These are phyloP conservation scores for Kodamaea sp. DNA, from an alignment of 1,139 yeast species.

Conservation along the genomic window DNA sequence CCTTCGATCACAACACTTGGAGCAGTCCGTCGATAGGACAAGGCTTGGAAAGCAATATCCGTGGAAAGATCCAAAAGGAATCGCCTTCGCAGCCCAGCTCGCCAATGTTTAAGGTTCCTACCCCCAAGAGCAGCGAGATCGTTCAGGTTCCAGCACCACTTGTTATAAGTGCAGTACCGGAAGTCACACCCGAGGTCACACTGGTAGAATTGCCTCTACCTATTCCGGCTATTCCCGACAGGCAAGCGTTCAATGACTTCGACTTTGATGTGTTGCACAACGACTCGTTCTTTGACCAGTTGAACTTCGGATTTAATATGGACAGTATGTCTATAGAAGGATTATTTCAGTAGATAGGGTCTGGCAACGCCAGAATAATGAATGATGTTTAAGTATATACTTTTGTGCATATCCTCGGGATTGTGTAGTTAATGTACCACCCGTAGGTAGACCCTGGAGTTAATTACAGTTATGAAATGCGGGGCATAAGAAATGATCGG, in stretches of 20 bases:
- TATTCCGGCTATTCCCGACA: conserved; percentile 10
- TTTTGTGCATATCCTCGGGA: too few relatives aligned
- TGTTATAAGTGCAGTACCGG: conserved; percentile 3
- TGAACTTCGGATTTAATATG: conserved; percentile 14
- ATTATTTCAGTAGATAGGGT: conserved; percentile 13
- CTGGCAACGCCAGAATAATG: too few relatives aligned
- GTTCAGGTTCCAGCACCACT: conserved; percentile 2
- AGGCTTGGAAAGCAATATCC: conserved; percentile 31
- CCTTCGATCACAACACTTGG: conserved; percentile 32
- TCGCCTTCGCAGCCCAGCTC: conserved; percentile 2
- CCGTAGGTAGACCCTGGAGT: too few relatives aligned
- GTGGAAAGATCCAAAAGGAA: conserved; percentile 14
- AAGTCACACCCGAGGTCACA: conserved; percentile 2
- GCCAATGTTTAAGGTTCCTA: background rate
- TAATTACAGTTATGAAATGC: too few relatives aligned
- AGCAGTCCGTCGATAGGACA: conserved; percentile 16
- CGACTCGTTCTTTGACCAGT: conserved; percentile 25
- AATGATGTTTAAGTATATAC: too few relatives aligned
- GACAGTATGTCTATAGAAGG: conserved; percentile 16
- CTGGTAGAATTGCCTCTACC: conserved; percentile 4
- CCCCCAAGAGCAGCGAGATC: background rate
- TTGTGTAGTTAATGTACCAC: too few relatives aligned
- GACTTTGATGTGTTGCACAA: conserved; percentile 38
- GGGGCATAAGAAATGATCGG: too few relatives aligned
- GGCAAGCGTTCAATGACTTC: conserved; percentile 21